These are phyloP conservation scores for Macadamia tetraphylla DNA, from an alignment of 164 flowering plant genomes.

Conservation along the genomic window DNA sequence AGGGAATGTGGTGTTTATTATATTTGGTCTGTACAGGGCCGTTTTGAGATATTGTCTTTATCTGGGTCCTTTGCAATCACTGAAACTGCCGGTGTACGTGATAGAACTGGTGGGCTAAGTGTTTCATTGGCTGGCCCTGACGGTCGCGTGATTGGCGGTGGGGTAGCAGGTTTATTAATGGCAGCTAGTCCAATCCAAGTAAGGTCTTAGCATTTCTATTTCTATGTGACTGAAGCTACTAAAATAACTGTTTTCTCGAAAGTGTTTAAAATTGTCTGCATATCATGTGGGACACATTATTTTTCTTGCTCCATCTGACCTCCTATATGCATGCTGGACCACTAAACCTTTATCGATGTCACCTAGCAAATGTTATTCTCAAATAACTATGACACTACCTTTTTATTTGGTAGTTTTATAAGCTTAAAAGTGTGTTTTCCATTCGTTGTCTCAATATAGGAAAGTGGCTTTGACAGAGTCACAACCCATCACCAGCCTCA, in stretches of 20 bases:
- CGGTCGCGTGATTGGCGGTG: slow-evolving; percentile 88
- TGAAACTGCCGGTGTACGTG: slow-evolving; percentile 47
- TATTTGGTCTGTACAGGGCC: slow-evolving; percentile 50
- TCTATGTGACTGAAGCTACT: background rate
- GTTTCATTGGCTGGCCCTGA: slow-evolving; percentile 89
- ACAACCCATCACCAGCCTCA: too few species aligned
- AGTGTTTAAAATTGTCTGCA: too few species aligned
- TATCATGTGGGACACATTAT: too few species aligned
- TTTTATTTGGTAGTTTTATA: too few species aligned
- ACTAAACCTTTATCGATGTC: too few species aligned
- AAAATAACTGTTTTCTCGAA: background rate
- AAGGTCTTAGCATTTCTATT: slow-evolving; percentile 8
- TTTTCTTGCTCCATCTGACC: too few species aligned
- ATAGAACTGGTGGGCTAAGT: slow-evolving; percentile 68
- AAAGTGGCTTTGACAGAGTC: too few species aligned
- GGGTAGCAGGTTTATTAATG: slow-evolving; percentile 59
- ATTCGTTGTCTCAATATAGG: too few species aligned
- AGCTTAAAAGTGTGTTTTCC: too few species aligned
- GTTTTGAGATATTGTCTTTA: slow-evolving; percentile 75
- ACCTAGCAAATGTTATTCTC: too few species aligned
- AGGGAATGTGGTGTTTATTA: background rate
- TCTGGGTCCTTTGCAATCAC: slow-evolving; percentile 58
- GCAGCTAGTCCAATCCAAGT: slow-evolving; percentile 92
- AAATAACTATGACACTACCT: too few species aligned
- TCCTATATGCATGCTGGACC: too few species aligned